A percentile compares a stretch with the other conserved stretches of the same genome.
phyloP scores from a whole-genome alignment of 805 yeast species.

The Ogataea thermomethanolica region DNA sequence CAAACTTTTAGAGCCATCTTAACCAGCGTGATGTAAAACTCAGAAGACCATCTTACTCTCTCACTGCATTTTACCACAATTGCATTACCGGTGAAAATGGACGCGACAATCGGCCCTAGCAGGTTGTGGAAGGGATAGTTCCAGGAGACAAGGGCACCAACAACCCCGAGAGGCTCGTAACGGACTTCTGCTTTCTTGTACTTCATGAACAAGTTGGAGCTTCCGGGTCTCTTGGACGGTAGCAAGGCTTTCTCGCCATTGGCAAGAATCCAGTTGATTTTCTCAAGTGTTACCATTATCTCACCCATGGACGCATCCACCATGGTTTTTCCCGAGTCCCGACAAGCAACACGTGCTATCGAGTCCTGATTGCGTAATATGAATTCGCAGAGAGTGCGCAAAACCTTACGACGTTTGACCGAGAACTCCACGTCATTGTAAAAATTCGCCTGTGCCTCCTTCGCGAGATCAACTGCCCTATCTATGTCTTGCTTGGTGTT shows the following conservation, averaged over 20 bases:
- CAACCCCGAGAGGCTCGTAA: slow-evolving; percentile 89
- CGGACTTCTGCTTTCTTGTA: slow-evolving; percentile 92
- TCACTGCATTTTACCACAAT: slow-evolving; percentile 93
- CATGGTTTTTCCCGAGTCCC: slow-evolving; percentile 96
- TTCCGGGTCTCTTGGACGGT: slow-evolving; percentile 79
- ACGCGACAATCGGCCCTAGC: slow-evolving; percentile 88
- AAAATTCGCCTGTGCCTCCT: slow-evolving; percentile 53
- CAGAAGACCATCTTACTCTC: slow-evolving; percentile 92
- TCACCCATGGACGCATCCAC: slow-evolving; percentile 96
- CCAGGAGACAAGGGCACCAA: slow-evolving; percentile 92
- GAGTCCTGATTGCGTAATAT: slow-evolving; percentile 79
- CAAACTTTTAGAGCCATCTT: slow-evolving; percentile 69
- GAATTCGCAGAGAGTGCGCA: slow-evolving; percentile 67
- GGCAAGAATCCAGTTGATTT: slow-evolving; percentile 81
- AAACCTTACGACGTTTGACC: slow-evolving; percentile 60
- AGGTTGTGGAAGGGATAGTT: slow-evolving; percentile 95
- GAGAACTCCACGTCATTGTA: slow-evolving; percentile 48
- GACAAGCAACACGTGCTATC: slow-evolving; percentile 87
- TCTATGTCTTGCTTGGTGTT: slow-evolving; percentile 72
- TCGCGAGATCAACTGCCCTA: slow-evolving; percentile 48
- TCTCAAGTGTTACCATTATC: slow-evolving; percentile 91
- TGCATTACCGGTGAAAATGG: slow-evolving; percentile 87
- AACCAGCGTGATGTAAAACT: slow-evolving; percentile 68
- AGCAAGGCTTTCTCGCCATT: slow-evolving; percentile 74
- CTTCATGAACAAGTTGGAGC: slow-evolving; percentile 77